Evolutionary conservation across 2,329 filamentous ascomycete genomes (phyloP), one percentile per base, ranked within the genome.

Genomic region (Stagonosporopsis cucurbitacearum): DNA sequence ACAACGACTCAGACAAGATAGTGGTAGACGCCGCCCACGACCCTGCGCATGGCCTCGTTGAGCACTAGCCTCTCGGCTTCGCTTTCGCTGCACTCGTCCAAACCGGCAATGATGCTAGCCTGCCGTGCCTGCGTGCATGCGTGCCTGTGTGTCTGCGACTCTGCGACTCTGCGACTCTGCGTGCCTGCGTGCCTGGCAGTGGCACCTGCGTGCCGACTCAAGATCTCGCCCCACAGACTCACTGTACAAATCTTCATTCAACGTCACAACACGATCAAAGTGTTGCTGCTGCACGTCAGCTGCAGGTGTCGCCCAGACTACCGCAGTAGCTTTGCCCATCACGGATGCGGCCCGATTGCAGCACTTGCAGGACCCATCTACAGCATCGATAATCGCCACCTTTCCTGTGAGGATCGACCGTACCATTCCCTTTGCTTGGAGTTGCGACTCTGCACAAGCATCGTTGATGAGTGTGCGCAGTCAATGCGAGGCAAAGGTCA

Each of bases 211-310:
- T n/a, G n/a, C n/a, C n/a, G n/a, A n/a, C n/a, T 32, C 40, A 45
- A 45, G 42, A 11, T 23, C 33, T 45, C 23, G 45, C 40, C 41
- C 12, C 20, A 35, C 46, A 40, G 23, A 9, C 6, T n/a, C 41
- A 37, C 13, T 32, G n/a, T 32, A 32, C 25, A 36, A 36, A 22
- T 35, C 40, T 23, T 32, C 23, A 13, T 13, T 23, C 15, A 20
- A 43, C 22, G 15, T 26, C 28, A 46, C 39, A 28, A 44, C 54
- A 53, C 43, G 40, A 39, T 50, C 43, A 9, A 41, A 32, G 22
- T 37, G 28, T 49, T 50, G 35, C 44, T 46, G 28, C 49, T 53
- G 49, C 54, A 57, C 40, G 40, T 53, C 50, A 53, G 45, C 26
- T 53, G 44, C 44, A 53, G 49, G 36, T 42, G 28, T 46, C 45